These are phyloP conservation scores for Penicillium sp. DNA, from an alignment of 2,329 filamentous ascomycete species.

Conservation along the genomic window DNA sequence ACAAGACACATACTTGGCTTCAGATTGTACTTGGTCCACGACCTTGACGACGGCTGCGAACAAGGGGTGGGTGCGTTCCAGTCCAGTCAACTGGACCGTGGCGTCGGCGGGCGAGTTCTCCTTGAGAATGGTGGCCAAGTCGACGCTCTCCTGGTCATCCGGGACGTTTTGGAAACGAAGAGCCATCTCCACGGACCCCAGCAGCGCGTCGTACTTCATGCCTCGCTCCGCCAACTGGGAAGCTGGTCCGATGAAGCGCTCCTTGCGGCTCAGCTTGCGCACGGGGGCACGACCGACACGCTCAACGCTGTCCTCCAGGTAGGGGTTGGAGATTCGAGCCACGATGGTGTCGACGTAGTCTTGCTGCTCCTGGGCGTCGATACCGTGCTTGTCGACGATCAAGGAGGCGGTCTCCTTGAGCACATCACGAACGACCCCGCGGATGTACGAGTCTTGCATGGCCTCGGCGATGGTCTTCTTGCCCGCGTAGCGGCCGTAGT, in stretches of 20 bases:
- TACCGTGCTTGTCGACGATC: slow-evolving; percentile 81
- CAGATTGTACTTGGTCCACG: slow-evolving; percentile 72
- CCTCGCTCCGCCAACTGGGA: slow-evolving; percentile 79
- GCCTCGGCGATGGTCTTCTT: slow-evolving; percentile 88
- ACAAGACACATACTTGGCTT: slow-evolving; percentile 31
- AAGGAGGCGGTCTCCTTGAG: slow-evolving; percentile 80
- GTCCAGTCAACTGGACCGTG: slow-evolving; percentile 72
- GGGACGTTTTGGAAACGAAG: slow-evolving; percentile 94
- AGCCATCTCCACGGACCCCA: slow-evolving; percentile 82
- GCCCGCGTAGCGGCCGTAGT: slow-evolving; percentile 82
- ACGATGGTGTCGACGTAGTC: slow-evolving; percentile 91
- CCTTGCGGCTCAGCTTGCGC: slow-evolving; percentile 88
- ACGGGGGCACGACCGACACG: slow-evolving; percentile 92
- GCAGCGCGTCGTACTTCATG: slow-evolving; percentile 64
- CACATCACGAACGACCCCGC: slow-evolving; percentile 69
- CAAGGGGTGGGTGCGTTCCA: slow-evolving; percentile 70
- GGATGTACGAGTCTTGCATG: slow-evolving; percentile 72
- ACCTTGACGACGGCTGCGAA: slow-evolving; percentile 68
- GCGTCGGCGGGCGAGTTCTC: slow-evolving; percentile 66
- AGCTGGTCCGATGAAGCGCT: slow-evolving; percentile 91
- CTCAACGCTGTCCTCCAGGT: slow-evolving; percentile 86
- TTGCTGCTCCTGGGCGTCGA: slow-evolving; percentile 66
- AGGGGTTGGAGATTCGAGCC: slow-evolving; percentile 84
- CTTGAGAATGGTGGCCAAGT: slow-evolving; percentile 81
- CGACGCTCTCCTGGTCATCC: slow-evolving; percentile 80